These are phyloP conservation scores for Didymella pomorum DNA, from an alignment of 2,329 filamentous ascomycete genomes.

Conservation along the genomic window DNA sequence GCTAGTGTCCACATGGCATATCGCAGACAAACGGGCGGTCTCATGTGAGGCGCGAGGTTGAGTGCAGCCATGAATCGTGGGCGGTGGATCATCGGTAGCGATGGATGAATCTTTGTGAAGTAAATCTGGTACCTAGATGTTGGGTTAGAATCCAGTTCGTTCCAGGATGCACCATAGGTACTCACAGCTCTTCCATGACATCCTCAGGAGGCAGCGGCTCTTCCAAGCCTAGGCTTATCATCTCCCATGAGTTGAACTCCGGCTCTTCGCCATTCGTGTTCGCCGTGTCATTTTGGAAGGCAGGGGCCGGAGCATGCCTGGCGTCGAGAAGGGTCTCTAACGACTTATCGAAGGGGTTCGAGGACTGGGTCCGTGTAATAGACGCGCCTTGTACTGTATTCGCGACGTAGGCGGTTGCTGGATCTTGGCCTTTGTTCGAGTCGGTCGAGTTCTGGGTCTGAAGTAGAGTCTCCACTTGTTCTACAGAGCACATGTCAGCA, in stretches of 20 bases:
- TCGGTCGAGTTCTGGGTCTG: constrained; percentile 74
- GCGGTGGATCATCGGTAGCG: constrained; percentile 86
- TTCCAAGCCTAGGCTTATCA: constrained; percentile 81
- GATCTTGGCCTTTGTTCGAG: constrained; percentile 38
- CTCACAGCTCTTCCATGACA: constrained; percentile 84
- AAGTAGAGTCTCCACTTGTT: constrained; percentile 90
- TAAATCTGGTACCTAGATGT: constrained; percentile 75
- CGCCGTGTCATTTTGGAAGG: constrained; percentile 26
- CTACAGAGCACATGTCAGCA: constrained; percentile 56
- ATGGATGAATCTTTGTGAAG: constrained; percentile 89
- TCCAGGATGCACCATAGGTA: constrained; percentile 1
- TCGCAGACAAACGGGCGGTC: constrained; percentile 85
- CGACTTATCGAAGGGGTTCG: constrained; percentile 13
- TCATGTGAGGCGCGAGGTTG: constrained; percentile 84
- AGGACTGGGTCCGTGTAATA: constrained; percentile 29
- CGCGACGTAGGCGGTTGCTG: constrained; percentile 43
- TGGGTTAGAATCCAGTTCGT: constrained; percentile 20
- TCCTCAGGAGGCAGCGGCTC: constrained; percentile 81
- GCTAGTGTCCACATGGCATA: constrained; percentile 97
- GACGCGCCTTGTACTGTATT: constrained; percentile 40
- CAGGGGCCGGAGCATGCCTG: constrained; percentile 29
- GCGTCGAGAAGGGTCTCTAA: constrained; percentile 22
- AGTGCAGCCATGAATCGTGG: constrained; percentile 87
- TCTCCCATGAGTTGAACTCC: constrained; percentile 77
- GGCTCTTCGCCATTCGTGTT: constrained; percentile 30